A percentile compares a stretch with the other conserved stretches of the same genome.
These are phyloP conservation scores for Pyrus communis DNA, from an alignment of 306 rosid species.

Conservation along the genomic window DNA sequence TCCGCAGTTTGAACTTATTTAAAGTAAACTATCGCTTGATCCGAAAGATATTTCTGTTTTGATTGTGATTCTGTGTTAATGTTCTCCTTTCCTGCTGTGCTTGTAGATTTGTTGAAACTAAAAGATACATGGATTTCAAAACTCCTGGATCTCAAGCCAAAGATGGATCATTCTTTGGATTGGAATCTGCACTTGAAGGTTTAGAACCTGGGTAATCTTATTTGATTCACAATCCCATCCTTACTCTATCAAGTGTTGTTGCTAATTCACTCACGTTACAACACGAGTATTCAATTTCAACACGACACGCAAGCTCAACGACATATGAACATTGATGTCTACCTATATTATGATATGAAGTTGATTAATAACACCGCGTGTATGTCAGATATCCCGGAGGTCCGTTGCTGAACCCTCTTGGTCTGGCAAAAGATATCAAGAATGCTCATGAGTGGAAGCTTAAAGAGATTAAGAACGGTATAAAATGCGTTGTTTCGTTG, in stretches of 20 bases:
- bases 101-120: slow-evolving; percentile 72
- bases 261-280: no score
- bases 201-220: slow-evolving; percentile 80
- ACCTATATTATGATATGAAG: no score
- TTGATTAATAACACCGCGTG: no score
- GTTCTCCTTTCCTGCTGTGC: slow-evolving; percentile 6
- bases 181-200: slow-evolving; percentile 71
- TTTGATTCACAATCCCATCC: neutral
- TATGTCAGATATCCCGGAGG: slow-evolving; percentile 71
- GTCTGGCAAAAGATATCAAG: slow-evolving; percentile 73
- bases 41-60: neutral
- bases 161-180: slow-evolving; percentile 68
- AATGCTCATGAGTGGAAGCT: slow-evolving; percentile 77
- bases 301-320: no score
- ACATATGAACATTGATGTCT: no score
- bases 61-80: neutral
- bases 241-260: no score
- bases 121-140: slow-evolving; percentile 82
- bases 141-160: slow-evolving; percentile 91
- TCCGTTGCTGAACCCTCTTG: slow-evolving; percentile 78
- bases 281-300: no score
- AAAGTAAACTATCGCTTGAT: no score
- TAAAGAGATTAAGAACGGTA: slow-evolving; percentile 84
- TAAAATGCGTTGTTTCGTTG: no score
- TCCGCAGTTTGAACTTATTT: no score